Base-by-base conservation (phyloP, 2,329 filamentous ascomycete genomes). In the Xylaria sp. region DNA sequence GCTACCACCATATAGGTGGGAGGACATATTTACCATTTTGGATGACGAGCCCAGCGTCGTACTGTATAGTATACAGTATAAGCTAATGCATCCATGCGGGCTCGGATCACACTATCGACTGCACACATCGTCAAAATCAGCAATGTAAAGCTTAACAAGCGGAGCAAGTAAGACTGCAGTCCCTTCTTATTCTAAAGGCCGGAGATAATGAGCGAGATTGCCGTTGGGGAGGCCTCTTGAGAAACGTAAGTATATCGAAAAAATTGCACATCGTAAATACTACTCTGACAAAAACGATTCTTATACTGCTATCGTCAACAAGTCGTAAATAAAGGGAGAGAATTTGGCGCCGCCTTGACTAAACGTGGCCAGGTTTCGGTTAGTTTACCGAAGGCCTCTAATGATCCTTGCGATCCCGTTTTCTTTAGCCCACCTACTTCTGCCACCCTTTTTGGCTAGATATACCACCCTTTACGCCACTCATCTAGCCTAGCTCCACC, bases 21-120 rank as follows among this genome's bases (percentile, higher is more conserved):
- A 55, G 28, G 20, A 55, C 25, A 45, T 36, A 59, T n/a, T 9
- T 18, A 23, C 8, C n/a, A 0, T 23, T 39, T 20, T 6, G 20
- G 12, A 20, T 34, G 8, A 55, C 9, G n/a, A 43, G 36, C 36
- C 20, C 56, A 30, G 25, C 28, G 53, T 50, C 20, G 45, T 36
- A 34, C 46, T 32, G 36, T 56, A 58, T 23, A 55, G 5, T 28
- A 28, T 36, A 53, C 43, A 32, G 56, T 12, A 50, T 36, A 34
- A 60, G 50, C 56, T 65, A 57, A 62, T 55, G 43, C 34, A 62
- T 30, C 39, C 61, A 57, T 67, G 32, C 41, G 36, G 18, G 48
- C 55, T 43, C 4, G 36, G 45, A 41, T 52, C 36, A 58, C 45
- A 68, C 62, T 68, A 68, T 68, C 41, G 66, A 68, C 50, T 57